These are phyloP conservation scores for Russula sp. DNA, from an alignment of 768 basidiomycete species.

Conservation along the genomic window DNA sequence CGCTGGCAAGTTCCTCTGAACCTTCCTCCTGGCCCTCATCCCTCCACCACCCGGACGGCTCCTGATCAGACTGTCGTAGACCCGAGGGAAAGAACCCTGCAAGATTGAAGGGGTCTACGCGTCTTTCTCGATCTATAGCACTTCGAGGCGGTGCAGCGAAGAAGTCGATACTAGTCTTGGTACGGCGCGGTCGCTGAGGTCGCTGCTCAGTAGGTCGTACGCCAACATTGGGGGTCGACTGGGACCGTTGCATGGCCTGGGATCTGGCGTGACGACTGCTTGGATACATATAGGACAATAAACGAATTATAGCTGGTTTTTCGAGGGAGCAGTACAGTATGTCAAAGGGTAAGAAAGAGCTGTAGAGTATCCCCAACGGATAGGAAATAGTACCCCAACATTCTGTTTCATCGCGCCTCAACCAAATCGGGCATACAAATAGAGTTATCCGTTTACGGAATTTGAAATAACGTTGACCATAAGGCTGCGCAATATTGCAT, in stretches of 20 bases:
- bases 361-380: slow-evolving; percentile 22
- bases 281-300: slow-evolving; percentile 19
- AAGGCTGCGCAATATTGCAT: not conserved
- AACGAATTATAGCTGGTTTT: not conserved
- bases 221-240: slow-evolving; percentile 35
- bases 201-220: not conserved
- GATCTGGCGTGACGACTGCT: slow-evolving; percentile 12
- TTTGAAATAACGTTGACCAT: slow-evolving; percentile 13
- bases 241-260: slow-evolving; percentile 34
- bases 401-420: slow-evolving; percentile 30
- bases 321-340: not conserved
- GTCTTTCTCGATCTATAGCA: slow-evolving; percentile 33
- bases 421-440: slow-evolving; percentile 20
- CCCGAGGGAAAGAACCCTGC: slow-evolving; percentile 48
- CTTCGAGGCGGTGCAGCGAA: slow-evolving; percentile 23
- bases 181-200: slow-evolving; percentile 22
- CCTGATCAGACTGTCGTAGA: slow-evolving; percentile 32
- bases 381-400: slow-evolving; percentile 7
- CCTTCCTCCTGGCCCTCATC: slow-evolving; percentile 34
- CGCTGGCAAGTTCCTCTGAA: slow-evolving; percentile 29
- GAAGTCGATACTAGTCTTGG: slow-evolving; percentile 29
- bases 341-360: not conserved
- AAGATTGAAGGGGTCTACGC: slow-evolving; percentile 50
- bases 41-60: slow-evolving; percentile 46
- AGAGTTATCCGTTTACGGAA: slow-evolving; percentile 5